Percentiles rank a stretch among this genome's conserved stretches.
Evolutionary conservation across 1,284 basidiomycete genomes (phyloP).

Genomic region (Retiboletus flavoniger): DNA sequence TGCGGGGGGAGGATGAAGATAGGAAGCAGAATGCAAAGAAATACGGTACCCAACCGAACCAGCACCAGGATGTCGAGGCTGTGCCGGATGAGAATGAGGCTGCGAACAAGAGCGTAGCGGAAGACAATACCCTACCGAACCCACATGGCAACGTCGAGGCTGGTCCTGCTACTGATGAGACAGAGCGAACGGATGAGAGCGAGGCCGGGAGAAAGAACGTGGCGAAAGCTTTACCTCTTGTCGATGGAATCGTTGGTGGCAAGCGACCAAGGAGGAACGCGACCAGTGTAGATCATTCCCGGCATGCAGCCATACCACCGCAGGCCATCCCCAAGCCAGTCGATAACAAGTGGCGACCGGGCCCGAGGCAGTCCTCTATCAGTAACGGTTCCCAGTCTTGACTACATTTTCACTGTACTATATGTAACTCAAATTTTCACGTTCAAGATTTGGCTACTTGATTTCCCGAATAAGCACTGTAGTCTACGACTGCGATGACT

Average conservation of each 20-base stretch:
- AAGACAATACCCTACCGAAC: neutral
- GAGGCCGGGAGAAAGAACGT: neutral
- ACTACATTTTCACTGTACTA: conserved; percentile 7
- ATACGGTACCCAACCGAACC: too few relatives aligned
- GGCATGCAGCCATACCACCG: too few relatives aligned
- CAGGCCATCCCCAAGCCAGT: neutral
- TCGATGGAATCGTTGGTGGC: neutral
- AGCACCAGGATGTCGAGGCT: too few relatives aligned
- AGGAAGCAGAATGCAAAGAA: too few relatives aligned
- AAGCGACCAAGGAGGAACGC: neutral
- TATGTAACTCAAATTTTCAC: conserved; percentile 1
- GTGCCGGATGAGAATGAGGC: neutral
- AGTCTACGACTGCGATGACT: neutral
- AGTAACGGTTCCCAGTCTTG: neutral
- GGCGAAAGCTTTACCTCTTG: neutral
- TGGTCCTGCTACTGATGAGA: neutral
- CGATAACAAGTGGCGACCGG: neutral
- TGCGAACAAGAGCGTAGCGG: neutral
- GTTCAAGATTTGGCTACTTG: neutral
- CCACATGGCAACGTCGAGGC: neutral
- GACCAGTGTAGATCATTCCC: neutral
- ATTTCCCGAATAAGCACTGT: neutral
- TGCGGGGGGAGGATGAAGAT: neutral
- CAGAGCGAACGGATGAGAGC: neutral
- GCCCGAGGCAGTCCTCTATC: neutral